These are phyloP conservation scores for Asterochloris sp. DNA, from an alignment of 139 green algal genomes.

Conservation along the genomic window DNA sequence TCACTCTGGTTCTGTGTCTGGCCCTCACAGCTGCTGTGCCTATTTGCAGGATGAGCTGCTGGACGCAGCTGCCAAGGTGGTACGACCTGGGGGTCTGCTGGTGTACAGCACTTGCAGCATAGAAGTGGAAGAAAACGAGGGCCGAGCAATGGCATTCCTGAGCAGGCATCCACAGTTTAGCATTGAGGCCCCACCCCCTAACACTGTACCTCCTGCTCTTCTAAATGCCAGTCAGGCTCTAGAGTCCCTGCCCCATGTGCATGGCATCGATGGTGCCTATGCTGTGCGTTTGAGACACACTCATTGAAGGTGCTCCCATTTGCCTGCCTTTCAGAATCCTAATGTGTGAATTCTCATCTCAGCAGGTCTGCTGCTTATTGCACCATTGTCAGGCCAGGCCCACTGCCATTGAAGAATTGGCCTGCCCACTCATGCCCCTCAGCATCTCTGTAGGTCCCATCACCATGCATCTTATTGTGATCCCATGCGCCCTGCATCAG, in stretches of 20 bases:
- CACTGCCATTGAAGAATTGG: constrained; percentile 60
- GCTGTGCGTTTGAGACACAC: constrained; percentile 49
- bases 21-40: not conserved
- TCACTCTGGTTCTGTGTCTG: too few species aligned
- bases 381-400: constrained; percentile 46
- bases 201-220: constrained; percentile 18
- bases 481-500: constrained; percentile 44
- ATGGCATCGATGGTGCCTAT: constrained; percentile 88
- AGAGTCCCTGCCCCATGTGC: constrained; percentile 69
- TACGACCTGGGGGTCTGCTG: constrained; percentile 76
- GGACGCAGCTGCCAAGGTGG: constrained; percentile 55
- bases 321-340: not conserved
- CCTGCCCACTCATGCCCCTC: constrained; percentile 52
- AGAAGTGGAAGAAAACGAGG: constrained; percentile 63
- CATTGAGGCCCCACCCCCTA: constrained; percentile 13
- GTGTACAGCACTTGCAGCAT: constrained; percentile 88
- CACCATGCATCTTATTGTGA: constrained; percentile 53
- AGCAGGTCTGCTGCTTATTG: constrained; percentile 2
- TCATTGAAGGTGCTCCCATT: not conserved
- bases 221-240: constrained; percentile 52
- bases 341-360: not conserved
- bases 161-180: constrained; percentile 24
- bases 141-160: constrained; percentile 47
- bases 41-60: constrained; percentile 65
- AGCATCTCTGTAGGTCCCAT: constrained; percentile 47